phyloP scores from a whole-genome alignment of 1,284 basidiomycete genomes.

The Salmacisia buchloeana region DNA sequence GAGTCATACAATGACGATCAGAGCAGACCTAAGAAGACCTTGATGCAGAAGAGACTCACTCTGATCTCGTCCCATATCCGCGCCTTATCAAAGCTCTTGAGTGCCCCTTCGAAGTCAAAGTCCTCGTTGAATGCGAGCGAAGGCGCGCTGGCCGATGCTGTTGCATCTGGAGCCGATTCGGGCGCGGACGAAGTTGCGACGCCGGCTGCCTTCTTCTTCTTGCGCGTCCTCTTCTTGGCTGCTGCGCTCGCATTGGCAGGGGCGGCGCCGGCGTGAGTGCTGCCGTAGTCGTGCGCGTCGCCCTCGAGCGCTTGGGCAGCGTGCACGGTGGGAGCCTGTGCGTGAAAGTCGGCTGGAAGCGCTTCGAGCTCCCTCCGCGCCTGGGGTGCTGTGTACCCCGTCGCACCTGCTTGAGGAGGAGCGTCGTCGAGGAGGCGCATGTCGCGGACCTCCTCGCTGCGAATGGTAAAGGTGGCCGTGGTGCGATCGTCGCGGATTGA shows the following conservation, averaged over 20 bases:
- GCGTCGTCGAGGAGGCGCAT: background rate
- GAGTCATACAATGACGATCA: background rate
- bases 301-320: background rate
- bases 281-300: no score
- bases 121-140: slow-evolving; percentile 2
- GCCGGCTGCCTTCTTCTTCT: no score
- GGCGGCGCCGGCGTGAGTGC: no score
- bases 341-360: background rate
- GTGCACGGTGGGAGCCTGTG: background rate
- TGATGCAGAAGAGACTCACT: background rate
- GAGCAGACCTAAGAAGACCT: background rate
- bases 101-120: slow-evolving; percentile 10
- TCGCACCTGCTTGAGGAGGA: background rate
- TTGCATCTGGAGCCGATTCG: background rate
- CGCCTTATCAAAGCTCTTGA: slow-evolving; percentile 8
- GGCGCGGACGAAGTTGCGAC: no score
- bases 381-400: no score
- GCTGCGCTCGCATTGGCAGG: no score
- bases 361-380: background rate
- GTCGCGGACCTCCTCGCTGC: background rate
- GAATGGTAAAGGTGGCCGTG: background rate
- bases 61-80: slow-evolving; percentile 12
- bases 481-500: slow-evolving; percentile 5
- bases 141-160: no score
- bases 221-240: no score